Percentiles rank a stretch among this genome's conserved stretches.
phyloP scores from a whole-genome alignment of 2,329 filamentous ascomycete genomes.

The Verticillium zaregamsianum region DNA sequence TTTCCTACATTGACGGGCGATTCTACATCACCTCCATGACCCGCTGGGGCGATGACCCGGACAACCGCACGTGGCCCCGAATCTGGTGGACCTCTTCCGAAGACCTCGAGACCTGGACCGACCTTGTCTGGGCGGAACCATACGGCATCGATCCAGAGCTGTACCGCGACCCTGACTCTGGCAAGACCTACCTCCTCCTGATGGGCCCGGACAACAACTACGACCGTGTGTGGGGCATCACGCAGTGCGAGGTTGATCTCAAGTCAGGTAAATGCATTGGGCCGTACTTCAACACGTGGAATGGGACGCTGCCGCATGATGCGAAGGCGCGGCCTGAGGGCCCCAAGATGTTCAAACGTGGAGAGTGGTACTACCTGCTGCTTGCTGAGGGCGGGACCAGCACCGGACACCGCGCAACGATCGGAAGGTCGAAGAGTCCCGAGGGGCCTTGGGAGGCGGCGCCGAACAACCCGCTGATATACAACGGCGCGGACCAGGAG shows the following conservation, averaged over 20 bases:
- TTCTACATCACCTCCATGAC: constrained; percentile 53
- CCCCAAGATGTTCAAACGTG: constrained; percentile 54
- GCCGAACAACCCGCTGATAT: constrained; percentile 30
- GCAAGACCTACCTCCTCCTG: constrained; percentile 14
- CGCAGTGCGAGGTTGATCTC: constrained; percentile 17
- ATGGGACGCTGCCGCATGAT: constrained; percentile 9
- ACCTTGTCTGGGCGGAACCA: constrained; percentile 55
- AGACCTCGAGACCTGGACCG: constrained; percentile 52
- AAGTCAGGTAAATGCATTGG: constrained; percentile 13
- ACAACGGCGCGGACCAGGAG: constrained; percentile 14
- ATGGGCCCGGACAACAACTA: constrained; percentile 17
- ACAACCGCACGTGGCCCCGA: constrained; percentile 30
- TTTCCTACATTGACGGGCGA: constrained; percentile 54
- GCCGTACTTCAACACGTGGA: constrained; percentile 14
- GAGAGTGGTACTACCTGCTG: constrained; percentile 56
- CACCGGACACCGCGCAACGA: constrained; percentile 36
- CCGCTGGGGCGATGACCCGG: constrained; percentile 28
- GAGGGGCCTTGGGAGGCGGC: constrained; percentile 36
- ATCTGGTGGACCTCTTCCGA: constrained; percentile 18
- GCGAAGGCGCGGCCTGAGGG: constrained; percentile 37
- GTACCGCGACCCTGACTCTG: constrained; percentile 52
- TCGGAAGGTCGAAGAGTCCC: constrained; percentile 25
- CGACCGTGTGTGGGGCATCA: constrained; percentile 19
- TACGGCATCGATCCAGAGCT: constrained; percentile 60
- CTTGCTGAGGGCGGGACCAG: constrained; percentile 57